Conservation (phyloP, 2,329 filamentous ascomycete genomes). For the Botryotinia convoluta region DNA sequence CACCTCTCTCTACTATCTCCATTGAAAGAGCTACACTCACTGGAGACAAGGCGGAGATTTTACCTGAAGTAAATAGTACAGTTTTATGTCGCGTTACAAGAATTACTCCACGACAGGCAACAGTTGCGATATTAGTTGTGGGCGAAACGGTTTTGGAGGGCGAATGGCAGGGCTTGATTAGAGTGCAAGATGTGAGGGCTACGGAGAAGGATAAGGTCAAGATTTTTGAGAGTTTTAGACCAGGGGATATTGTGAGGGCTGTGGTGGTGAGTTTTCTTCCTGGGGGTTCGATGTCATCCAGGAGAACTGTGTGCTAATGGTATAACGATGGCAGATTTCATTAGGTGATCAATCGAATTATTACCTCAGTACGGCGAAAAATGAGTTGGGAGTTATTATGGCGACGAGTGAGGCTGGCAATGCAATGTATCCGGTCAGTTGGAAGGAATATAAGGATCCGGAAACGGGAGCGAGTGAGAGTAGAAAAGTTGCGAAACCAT, state of each 20-base stretch:
- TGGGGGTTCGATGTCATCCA: too few species aligned
- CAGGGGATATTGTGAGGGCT: constrained; percentile 87
- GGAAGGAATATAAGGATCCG: constrained; percentile 90
- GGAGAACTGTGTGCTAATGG: neutral
- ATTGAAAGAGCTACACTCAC: constrained; percentile 42
- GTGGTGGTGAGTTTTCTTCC: constrained; percentile 58
- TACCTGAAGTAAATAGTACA: constrained; percentile 76
- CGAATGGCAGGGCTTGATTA: constrained; percentile 81
- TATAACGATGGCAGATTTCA: constrained; percentile 58
- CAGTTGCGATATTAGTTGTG: constrained; percentile 81
- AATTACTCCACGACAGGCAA: constrained; percentile 80
- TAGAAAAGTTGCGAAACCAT: constrained; percentile 93
- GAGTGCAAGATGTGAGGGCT: constrained; percentile 86
- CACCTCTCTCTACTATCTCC: constrained; percentile 53
- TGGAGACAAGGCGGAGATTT: constrained; percentile 59
- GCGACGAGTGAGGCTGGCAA: constrained; percentile 84
- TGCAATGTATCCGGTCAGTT: constrained; percentile 88
- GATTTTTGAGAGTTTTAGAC: constrained; percentile 86
- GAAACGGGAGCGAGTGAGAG: constrained; percentile 72
- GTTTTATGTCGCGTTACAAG: constrained; percentile 85
- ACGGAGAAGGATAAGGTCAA: constrained; percentile 95
- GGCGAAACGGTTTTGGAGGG: constrained; percentile 69
- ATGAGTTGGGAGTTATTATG: constrained; percentile 92
- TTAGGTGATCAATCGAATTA: constrained; percentile 93
- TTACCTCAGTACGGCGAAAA: constrained; percentile 87